Percentiles rank a stretch among this genome's conserved stretches.
phyloP scores from a whole-genome alignment of 2,329 filamentous ascomycete genomes.

The Diaporthe sp. region DNA sequence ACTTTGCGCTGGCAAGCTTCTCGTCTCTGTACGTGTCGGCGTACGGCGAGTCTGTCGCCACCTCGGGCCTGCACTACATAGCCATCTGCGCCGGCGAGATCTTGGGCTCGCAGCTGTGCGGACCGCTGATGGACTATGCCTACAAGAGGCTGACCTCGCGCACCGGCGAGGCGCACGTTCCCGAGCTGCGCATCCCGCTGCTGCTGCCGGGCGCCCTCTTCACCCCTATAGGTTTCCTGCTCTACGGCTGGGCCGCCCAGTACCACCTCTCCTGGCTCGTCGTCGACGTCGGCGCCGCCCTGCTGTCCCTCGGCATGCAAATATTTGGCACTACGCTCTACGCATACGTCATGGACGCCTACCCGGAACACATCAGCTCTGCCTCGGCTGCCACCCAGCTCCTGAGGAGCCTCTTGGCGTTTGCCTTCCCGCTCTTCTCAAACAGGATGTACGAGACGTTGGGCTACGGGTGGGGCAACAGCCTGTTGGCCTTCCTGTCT shows the following conservation, averaged over 20 bases:
- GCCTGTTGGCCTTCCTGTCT: constrained; percentile 46
- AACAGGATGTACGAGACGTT: constrained; percentile 50
- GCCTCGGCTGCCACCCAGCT: constrained; percentile 59
- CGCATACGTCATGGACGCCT: constrained; percentile 57
- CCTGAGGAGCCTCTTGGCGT: constrained; percentile 55
- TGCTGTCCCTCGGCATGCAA: constrained; percentile 45
- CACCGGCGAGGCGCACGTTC: constrained; percentile 43
- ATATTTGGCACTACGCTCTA: background rate
- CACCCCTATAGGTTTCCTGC: constrained; percentile 47
- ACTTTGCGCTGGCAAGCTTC: constrained; percentile 72
- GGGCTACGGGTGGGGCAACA: constrained; percentile 53
- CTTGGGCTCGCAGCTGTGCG: constrained; percentile 60
- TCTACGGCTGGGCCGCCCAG: constrained; percentile 57
- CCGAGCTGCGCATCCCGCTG: constrained; percentile 60
- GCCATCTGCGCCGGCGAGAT: constrained; percentile 72
- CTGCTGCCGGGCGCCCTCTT: constrained; percentile 60
- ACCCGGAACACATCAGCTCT: constrained; percentile 57
- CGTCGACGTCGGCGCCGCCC: constrained; percentile 49
- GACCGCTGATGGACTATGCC: constrained; percentile 53
- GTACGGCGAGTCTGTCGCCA: constrained; percentile 67
- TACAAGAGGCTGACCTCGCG: constrained; percentile 45
- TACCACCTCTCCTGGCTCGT: constrained; percentile 49
- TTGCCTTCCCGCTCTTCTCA: constrained; percentile 61
- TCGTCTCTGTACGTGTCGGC: constrained; percentile 60
- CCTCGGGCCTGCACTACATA: constrained; percentile 73